A percentile compares a stretch with the other conserved stretches of the same genome.
Conservation (phyloP, 139 green algal species). For the Limnomonas spitsbergensis region DNA sequence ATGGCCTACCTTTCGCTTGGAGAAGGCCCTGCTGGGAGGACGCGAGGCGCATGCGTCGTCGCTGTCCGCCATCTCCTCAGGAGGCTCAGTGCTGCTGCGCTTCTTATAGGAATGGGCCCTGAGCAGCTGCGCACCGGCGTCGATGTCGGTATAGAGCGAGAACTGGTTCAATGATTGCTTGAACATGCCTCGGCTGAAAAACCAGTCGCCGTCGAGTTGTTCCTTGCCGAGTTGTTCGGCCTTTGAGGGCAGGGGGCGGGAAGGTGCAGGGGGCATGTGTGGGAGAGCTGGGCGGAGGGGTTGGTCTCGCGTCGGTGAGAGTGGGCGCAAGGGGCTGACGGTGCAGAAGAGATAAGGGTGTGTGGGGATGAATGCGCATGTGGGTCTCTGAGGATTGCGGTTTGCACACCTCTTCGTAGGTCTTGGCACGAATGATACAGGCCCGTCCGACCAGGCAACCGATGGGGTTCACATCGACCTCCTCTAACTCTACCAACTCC, state of each 20-base stretch:
- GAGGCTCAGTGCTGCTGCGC: conserved; percentile 1
- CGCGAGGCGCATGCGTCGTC: conserved; percentile 19
- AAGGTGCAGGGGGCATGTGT: no score
- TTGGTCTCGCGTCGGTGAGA: no score
- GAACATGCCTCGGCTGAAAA: conserved; percentile 43
- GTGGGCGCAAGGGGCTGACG: not conserved
- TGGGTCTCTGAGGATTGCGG: no score
- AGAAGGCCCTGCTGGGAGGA: not conserved
- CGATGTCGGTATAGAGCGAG: conserved; percentile 7
- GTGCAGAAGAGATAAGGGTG: not conserved
- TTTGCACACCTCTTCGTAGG: conserved; percentile 36
- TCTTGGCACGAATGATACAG: conserved; percentile 20
- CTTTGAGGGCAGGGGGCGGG: no score
- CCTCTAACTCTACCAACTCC: conserved; percentile 42
- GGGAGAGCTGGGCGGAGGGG: no score
- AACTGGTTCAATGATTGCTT: conserved; percentile 20
- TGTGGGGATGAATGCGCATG: not conserved
- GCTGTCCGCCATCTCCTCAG: conserved; percentile 30
- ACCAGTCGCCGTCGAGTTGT: conserved; percentile 32
- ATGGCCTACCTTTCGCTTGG: no score
- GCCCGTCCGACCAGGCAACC: conserved; percentile 43
- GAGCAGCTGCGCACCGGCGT: not conserved
- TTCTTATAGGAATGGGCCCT: not conserved
- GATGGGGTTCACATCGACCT: conserved; percentile 47
- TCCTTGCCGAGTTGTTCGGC: no score